Evolutionary conservation across 768 basidiomycete species (phyloP).

Genomic region (Serendipita indica): DNA sequence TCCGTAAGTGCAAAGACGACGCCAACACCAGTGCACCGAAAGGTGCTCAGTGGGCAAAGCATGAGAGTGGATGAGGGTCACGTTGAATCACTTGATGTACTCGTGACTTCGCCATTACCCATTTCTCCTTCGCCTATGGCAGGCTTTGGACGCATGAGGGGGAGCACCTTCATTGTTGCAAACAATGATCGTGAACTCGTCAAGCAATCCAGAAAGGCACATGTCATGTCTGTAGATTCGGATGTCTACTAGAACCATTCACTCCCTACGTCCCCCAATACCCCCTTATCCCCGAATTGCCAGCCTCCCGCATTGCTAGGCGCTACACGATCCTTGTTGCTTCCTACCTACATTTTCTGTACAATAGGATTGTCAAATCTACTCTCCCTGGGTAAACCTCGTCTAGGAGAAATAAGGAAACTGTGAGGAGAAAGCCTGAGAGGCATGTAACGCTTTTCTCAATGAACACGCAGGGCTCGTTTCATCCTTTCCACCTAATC

Average conservation of each 20-base stretch:
- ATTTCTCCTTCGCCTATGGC: no score
- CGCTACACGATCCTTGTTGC: background rate
- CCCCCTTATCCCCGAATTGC: background rate
- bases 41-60: background rate
- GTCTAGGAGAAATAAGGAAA: background rate
- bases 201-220: background rate
- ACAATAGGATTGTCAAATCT: background rate
- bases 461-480: background rate
- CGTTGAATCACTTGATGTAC: background rate
- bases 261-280: background rate
- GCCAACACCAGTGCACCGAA: background rate
- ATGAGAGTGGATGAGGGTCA: background rate
- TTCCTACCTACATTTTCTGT: background rate
- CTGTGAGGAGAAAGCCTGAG: background rate
- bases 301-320: no score
- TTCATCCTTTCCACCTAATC: background rate
- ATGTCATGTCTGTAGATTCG: background rate
- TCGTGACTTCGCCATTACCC: no score
- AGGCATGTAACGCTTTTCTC: background rate
- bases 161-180: no score
- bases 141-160: background rate
- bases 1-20: constrained; percentile 3
- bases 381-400: background rate
- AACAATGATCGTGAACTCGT: no score
- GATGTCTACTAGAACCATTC: background rate